Percentiles rank a stretch among this genome's conserved stretches.
Conservation (phyloP, 2,329 filamentous ascomycete species). For the Pestalotiopsis fici region DNA sequence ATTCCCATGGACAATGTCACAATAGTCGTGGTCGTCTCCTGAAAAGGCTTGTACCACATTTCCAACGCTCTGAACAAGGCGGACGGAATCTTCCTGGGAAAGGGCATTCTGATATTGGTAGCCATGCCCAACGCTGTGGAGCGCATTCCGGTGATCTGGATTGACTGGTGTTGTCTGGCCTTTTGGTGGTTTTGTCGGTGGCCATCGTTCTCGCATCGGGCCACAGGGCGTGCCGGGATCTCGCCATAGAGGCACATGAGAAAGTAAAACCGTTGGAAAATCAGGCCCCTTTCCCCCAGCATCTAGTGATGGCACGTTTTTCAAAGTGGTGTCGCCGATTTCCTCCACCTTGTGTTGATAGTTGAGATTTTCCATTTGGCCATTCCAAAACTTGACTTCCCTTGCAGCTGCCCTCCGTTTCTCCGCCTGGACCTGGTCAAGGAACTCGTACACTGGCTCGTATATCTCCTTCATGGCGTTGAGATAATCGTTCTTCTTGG, state of each 20-base stretch:
- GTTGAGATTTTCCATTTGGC: constrained; percentile 54
- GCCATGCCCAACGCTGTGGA: constrained; percentile 70
- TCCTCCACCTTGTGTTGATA: constrained; percentile 64
- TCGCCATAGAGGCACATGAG: constrained; percentile 88
- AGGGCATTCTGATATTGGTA: constrained; percentile 99
- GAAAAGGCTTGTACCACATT: constrained; percentile 88
- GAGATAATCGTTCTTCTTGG: constrained; percentile 42
- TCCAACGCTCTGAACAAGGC: constrained; percentile 75
- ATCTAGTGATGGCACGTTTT: constrained; percentile 39
- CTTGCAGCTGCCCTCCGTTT: constrained; percentile 70
- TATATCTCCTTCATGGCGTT: constrained; percentile 67
- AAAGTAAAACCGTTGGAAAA: constrained; percentile 85
- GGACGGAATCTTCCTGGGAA: constrained; percentile 71
- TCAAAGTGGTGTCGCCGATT: constrained; percentile 46
- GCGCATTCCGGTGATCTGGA: constrained; percentile 74
- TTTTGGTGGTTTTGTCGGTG: constrained; percentile 64
- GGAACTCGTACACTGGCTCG: constrained; percentile 73
- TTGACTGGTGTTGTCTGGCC: constrained; percentile 54
- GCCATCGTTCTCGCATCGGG: constrained; percentile 80
- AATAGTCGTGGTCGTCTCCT: constrained; percentile 98
- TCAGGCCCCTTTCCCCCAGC: constrained; percentile 52
- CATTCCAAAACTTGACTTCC: constrained; percentile 67
- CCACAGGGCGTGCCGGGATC: constrained; percentile 84
- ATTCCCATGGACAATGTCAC: constrained; percentile 78
- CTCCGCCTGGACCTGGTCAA: constrained; percentile 63